These are phyloP conservation scores for Hymenoscyphus fructigenus DNA, from an alignment of 2,329 filamentous ascomycete species.

Conservation along the genomic window DNA sequence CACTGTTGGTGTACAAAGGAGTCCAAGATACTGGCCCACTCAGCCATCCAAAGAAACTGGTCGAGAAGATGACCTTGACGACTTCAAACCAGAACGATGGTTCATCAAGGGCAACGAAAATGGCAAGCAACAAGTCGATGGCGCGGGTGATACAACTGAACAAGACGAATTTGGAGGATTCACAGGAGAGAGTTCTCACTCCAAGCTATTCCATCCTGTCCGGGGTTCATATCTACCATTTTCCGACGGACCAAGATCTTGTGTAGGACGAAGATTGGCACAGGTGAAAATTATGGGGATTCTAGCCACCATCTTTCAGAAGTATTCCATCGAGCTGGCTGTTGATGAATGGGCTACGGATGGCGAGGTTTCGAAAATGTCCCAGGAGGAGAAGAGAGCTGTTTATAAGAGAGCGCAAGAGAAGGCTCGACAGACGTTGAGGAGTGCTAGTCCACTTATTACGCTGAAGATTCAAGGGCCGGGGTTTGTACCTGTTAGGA, in stretches of 20 bases:
- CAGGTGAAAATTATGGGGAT: slow-evolving; percentile 58
- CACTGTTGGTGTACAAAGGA: slow-evolving; percentile 59
- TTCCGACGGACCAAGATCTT: slow-evolving; percentile 56
- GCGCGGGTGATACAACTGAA: slow-evolving; percentile 27
- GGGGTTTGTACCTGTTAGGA: slow-evolving; percentile 57
- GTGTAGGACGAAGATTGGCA: slow-evolving; percentile 57
- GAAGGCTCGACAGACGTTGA: slow-evolving; percentile 52
- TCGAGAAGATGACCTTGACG: slow-evolving; percentile 56
- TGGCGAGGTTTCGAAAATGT: slow-evolving; percentile 42
- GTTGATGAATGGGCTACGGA: slow-evolving; percentile 29
- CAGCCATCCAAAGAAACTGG: slow-evolving; percentile 42
- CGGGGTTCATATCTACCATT: slow-evolving; percentile 60
- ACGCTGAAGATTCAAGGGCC: slow-evolving; percentile 66
- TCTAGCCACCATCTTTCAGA: slow-evolving; percentile 54
- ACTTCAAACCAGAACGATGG: slow-evolving; percentile 75
- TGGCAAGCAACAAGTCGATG: slow-evolving; percentile 25
- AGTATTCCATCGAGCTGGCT: slow-evolving; percentile 25
- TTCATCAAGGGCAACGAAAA: slow-evolving; percentile 42
- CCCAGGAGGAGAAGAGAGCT: slow-evolving; percentile 41
- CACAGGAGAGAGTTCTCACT: slow-evolving; percentile 59
- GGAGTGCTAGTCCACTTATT: slow-evolving; percentile 59
- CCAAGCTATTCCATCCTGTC: slow-evolving; percentile 59
- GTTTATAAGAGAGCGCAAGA: slow-evolving; percentile 63
- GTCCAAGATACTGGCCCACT: slow-evolving; percentile 69
- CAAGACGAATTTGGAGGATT: slow-evolving; percentile 59